Conservation (phyloP, 805 yeast species). For the Pichia thaimueangensis region DNA sequence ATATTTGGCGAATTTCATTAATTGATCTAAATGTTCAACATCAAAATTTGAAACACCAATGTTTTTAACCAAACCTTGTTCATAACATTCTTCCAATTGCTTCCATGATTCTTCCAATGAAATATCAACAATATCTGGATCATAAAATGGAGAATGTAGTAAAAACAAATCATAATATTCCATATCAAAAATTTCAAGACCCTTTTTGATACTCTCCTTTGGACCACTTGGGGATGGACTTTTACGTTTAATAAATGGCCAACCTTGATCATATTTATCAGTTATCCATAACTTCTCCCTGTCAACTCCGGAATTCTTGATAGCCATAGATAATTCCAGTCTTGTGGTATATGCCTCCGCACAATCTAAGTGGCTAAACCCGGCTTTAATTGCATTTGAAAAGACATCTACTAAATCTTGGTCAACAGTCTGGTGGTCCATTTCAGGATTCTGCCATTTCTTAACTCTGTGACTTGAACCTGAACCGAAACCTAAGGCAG, state of each 20-base stretch:
- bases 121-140: constrained; percentile 35
- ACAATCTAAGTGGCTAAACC: constrained; percentile 58
- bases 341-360: constrained; percentile 65
- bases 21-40: constrained; percentile 36
- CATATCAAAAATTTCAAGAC: constrained; percentile 41
- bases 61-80: constrained; percentile 40
- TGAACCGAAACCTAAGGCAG: constrained; percentile 46
- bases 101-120: constrained; percentile 47
- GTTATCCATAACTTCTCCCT: constrained; percentile 54
- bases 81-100: constrained; percentile 37
- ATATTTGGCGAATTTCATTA: constrained; percentile 36
- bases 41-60: constrained; percentile 62
- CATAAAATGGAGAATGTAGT: constrained; percentile 53
- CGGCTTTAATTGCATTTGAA: constrained; percentile 40
- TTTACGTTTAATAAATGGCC: constrained; percentile 18
- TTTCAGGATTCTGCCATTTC: constrained; percentile 24
- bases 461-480: constrained; percentile 51
- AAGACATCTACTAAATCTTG: constrained; percentile 42
- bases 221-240: constrained; percentile 34
- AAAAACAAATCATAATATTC: constrained; percentile 57
- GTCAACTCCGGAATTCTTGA: constrained; percentile 35
- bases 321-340: constrained; percentile 50
- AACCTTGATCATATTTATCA: constrained; percentile 48
- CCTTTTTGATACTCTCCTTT: constrained; percentile 38
- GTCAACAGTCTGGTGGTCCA: constrained; percentile 20